phyloP scores from a whole-genome alignment of 805 yeast genomes.

The Starmerella riodocensis region DNA sequence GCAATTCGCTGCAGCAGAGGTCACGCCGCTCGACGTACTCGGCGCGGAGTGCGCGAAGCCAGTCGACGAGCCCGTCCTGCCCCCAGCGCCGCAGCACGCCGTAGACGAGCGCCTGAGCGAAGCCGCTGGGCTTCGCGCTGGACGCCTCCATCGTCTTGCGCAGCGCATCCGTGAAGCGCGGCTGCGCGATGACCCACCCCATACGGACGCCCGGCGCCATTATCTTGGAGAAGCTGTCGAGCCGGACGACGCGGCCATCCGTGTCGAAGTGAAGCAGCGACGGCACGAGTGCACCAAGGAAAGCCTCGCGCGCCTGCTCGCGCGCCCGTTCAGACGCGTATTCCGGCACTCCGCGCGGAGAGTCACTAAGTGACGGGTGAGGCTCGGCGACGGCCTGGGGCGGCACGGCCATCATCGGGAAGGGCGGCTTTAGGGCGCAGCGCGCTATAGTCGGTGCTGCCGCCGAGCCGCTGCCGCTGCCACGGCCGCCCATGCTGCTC shows the following conservation, averaged over 20 bases:
- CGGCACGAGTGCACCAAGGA: conserved; percentile 52
- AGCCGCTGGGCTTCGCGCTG: conserved; percentile 69
- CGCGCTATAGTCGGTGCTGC: too few relatives aligned
- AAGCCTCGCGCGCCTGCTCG: conserved; percentile 25
- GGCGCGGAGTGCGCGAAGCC: conserved; percentile 60
- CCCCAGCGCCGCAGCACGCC: conserved; percentile 79
- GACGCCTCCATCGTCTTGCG: conserved; percentile 67
- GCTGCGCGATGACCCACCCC: conserved; percentile 79
- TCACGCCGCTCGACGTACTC: conserved; percentile 85
- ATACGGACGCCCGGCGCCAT: conserved; percentile 81
- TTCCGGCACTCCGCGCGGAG: too few relatives aligned
- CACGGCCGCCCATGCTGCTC: too few relatives aligned
- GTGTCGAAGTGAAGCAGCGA: conserved; percentile 63
- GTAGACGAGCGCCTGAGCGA: conserved; percentile 58
- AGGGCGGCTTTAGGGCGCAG: too few relatives aligned
- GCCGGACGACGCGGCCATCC: conserved; percentile 78
- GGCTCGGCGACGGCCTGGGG: background rate
- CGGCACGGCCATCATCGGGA: too few relatives aligned
- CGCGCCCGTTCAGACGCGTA: too few relatives aligned
- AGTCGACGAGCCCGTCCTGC: conserved; percentile 72
- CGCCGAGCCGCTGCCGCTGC: too few relatives aligned
- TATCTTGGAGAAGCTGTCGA: conserved; percentile 83
- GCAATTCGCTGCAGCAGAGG: conserved; percentile 57
- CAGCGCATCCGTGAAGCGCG: conserved; percentile 44
- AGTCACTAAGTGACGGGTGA: too few relatives aligned